These are phyloP conservation scores for Aspergillus ustus DNA, from an alignment of 2,329 filamentous ascomycete species.

Conservation along the genomic window DNA sequence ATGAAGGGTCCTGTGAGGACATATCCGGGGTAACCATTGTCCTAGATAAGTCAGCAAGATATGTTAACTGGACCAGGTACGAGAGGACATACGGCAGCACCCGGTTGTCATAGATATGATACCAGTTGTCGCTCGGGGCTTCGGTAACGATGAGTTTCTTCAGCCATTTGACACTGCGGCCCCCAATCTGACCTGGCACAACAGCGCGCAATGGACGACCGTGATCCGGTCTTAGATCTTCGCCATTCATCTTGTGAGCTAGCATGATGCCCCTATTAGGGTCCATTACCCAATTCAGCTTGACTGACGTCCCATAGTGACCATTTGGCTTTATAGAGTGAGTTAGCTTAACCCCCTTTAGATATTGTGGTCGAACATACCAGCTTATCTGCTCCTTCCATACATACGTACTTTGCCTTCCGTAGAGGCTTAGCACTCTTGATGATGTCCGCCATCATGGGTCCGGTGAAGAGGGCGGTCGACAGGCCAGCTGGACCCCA, in stretches of 20 bases:
- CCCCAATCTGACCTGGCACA: slow-evolving; percentile 89
- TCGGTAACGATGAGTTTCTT: slow-evolving; percentile 79
- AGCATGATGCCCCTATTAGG: slow-evolving; percentile 82
- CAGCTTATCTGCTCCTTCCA: slow-evolving; percentile 86
- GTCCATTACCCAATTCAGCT: slow-evolving; percentile 87
- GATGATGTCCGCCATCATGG: slow-evolving; percentile 73
- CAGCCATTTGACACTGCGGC: slow-evolving; percentile 91
- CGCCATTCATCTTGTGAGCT: slow-evolving; percentile 89
- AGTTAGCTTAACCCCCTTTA: background rate
- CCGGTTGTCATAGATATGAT: slow-evolving; percentile 91
- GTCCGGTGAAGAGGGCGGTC: slow-evolving; percentile 86
- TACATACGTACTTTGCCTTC: slow-evolving; percentile 80
- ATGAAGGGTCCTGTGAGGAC: slow-evolving; percentile 71
- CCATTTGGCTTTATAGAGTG: slow-evolving; percentile 69
- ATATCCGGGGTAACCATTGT: slow-evolving; percentile 84
- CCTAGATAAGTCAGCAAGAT: slow-evolving; percentile 33
- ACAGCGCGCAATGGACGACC: slow-evolving; percentile 81
- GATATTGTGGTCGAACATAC: slow-evolving; percentile 39
- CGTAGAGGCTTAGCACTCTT: slow-evolving; percentile 68
- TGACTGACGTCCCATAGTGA: slow-evolving; percentile 84
- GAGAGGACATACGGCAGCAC: slow-evolving; percentile 67
- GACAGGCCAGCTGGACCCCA: slow-evolving; percentile 89
- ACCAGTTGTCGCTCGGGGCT: slow-evolving; percentile 87
- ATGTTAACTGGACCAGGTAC: background rate
- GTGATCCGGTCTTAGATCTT: slow-evolving; percentile 78